These are phyloP conservation scores for Sporothrix schenckii DNA, from an alignment of 2,329 filamentous ascomycete genomes.

Conservation along the genomic window DNA sequence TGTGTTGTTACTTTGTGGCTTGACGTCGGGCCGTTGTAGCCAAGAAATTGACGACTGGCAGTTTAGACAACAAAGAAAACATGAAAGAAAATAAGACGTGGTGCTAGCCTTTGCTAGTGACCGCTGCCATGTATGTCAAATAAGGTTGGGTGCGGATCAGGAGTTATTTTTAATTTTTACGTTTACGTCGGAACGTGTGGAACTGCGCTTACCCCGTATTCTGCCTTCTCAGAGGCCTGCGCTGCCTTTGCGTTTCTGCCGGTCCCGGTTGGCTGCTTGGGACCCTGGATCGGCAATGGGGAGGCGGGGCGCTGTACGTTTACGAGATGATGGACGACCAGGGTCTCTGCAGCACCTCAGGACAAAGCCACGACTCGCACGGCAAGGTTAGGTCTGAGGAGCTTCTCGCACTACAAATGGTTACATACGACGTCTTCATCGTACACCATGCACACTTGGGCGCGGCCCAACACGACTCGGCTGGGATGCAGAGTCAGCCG, in stretches of 20 bases:
- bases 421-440: neutral
- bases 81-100: too few relatives aligned
- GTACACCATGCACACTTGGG: neutral
- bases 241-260: neutral
- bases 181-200: neutral
- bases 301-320: slow-evolving; percentile 12
- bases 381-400: neutral
- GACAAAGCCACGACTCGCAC: neutral
- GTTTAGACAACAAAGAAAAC: neutral
- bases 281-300: slow-evolving; percentile 14
- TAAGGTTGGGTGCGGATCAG: neutral
- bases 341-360: neutral
- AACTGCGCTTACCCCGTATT: slow-evolving; percentile 21
- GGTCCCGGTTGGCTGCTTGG: neutral
- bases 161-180: slow-evolving; percentile 4
- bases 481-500: neutral
- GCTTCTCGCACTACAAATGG: neutral
- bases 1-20: slow-evolving; percentile 13
- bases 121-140: neutral
- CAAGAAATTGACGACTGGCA: neutral
- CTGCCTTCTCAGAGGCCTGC: too few relatives aligned
- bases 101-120: neutral
- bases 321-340: slow-evolving; percentile 13
- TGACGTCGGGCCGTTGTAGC: neutral
- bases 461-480: slow-evolving; percentile 11